Percentiles rank a stretch among this genome's conserved stretches.
Evolutionary conservation across 805 yeast genomes (phyloP).

Genomic region (Yarrowia divulgata): DNA sequence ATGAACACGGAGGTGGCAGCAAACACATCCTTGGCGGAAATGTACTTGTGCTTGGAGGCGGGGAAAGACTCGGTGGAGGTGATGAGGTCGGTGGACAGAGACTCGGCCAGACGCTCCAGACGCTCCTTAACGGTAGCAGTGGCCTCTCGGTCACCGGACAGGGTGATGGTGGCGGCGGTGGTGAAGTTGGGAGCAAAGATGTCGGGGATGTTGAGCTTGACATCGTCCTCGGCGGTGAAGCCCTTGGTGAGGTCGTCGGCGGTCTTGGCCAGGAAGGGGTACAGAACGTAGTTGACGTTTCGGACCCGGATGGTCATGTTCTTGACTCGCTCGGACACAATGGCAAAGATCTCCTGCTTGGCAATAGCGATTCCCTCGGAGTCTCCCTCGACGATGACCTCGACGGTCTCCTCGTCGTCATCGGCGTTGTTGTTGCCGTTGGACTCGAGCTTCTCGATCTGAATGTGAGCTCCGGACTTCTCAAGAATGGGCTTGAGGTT

Average conservation of each 20-base stretch:
- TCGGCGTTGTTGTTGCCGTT: conserved; percentile 44
- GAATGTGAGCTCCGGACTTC: conserved; percentile 70
- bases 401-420: conserved; percentile 67
- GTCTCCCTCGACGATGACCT: conserved; percentile 80
- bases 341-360: conserved; percentile 67
- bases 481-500: conserved; percentile 80
- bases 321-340: conserved; percentile 78
- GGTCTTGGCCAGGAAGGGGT: conserved; percentile 50
- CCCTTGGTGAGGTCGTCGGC: conserved; percentile 49
- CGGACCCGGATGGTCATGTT: conserved; percentile 44
- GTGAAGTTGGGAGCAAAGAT: conserved; percentile 31
- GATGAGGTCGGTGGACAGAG: conserved; percentile 56
- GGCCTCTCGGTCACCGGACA: conserved; percentile 75
- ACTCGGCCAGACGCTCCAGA: conserved; percentile 57
- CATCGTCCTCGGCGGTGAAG: conserved; percentile 41
- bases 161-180: conserved; percentile 54
- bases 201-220: conserved; percentile 44
- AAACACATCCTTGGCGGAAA: conserved; percentile 51
- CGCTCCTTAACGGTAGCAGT: conserved; percentile 63
- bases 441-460: conserved; percentile 57
- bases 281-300: conserved; percentile 44
- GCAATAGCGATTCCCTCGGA: conserved; percentile 82
- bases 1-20: conserved; percentile 48
- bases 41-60: conserved; percentile 68
- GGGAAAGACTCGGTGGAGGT: conserved; percentile 71